Evolutionary conservation across 768 basidiomycete genomes (phyloP), one percentile per base, ranked within the genome.

Genomic region (Tylopilus sp.): DNA sequence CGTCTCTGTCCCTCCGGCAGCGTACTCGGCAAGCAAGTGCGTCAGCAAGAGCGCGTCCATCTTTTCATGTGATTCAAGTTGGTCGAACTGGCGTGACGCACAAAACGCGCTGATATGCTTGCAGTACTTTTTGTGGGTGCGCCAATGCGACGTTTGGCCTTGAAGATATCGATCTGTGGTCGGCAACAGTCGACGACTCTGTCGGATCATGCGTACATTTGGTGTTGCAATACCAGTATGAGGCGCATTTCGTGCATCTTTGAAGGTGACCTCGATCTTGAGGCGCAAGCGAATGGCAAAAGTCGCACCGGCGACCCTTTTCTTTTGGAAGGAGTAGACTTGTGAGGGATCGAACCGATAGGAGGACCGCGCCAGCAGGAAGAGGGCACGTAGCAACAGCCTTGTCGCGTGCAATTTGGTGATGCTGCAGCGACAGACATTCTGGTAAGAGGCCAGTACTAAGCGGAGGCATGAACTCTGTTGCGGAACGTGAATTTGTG

Each of bases 101-200:
- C 66, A 69, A 56, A 75, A 87, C 8, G 61, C 55, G 52, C 76
- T 75, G 54, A 80, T 73, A 4, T 51, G 56, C 61, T 80, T 86
- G 79, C 89, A 92, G n/a, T 89, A 73, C 30, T 75, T 78, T 54
- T 75, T 81, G 63, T 92, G 89, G 0, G 71, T 58, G 35, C 75
- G 75, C 89, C 89, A 91, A 48, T 89, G 81, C 30, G 62, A 43
- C n/a, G 51, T 69, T 63, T 92, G 89, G 68, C 88, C 88, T 91
- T 62, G 12, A 28, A 21, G 38, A 44, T 26, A 56, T 40, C 28
- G 39, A 44, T 43, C 49, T 41, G 40, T 57, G 40, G 52, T 60
- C 18, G 56, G 26, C 40, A 25, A 28, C 9, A 26, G 8, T 50
- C 48, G 30, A 52, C 22, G 46, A 49, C 25, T 53, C 31, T 47